Evolutionary conservation across 768 basidiomycete genomes (phyloP), one percentile per base, ranked within the genome.

Genomic region (Mycena latifolia): DNA sequence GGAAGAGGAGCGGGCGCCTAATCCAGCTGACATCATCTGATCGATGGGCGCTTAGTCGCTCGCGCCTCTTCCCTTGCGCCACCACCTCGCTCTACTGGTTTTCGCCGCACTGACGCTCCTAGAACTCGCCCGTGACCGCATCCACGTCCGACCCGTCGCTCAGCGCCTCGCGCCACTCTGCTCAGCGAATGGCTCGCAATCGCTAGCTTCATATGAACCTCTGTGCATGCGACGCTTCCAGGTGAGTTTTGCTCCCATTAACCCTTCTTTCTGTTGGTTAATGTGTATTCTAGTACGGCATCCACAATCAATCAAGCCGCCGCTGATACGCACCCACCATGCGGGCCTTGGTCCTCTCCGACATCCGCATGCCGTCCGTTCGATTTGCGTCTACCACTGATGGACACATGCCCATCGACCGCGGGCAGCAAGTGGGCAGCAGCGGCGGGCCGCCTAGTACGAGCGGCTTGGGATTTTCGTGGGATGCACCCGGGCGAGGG

Each of bases 241-340:
- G 46, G 46, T 47, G 27, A 22, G 46, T 47, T 47, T 47, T 24
- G 24, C 46, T 47, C n/a, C 46, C 46, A 47, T 24, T 47, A 47
- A 47, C 22, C 46, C 46, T 47, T 47, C 22, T 47, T 47, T 47
- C 46, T 25, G 24, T 39, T 50, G 48, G 27, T 50, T 29, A 50
- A 50, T 50, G 25, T 50, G 27, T 50, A 50, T 50, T 29, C 53
- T 27, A 54, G 53, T 54, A 54, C 28, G 53, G 53, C n/a, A n/a
- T n/a, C n/a, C n/a, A n/a, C n/a, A n/a, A n/a, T n/a, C n/a, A n/a
- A 54, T 11, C 6, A 33, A 6, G 31, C 6, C 31, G 31, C 11
- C 31, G 35, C 31, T 31, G 51, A 35, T 41, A 41, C 39, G 39
- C 39, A 41, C 39, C 39, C 39, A 41, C 20, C 39, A 41, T 41